Evolutionary conservation across 148 eudicot species (phyloP).

Genomic region (Camellia japonica): DNA sequence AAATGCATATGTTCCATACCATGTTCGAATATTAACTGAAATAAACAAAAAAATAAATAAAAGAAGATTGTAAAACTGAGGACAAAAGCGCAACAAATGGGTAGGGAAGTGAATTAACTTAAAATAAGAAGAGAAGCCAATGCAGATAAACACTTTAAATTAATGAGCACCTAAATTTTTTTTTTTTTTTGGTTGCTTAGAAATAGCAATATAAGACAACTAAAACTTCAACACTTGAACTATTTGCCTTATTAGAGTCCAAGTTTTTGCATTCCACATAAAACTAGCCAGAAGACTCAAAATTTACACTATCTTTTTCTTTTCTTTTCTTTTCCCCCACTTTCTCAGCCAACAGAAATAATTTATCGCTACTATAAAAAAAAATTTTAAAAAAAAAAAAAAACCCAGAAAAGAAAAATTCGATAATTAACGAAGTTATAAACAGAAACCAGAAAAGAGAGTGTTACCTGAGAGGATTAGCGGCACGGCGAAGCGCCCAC

Average conservation of each 20-base stretch:
- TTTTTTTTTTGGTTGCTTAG: neutral
- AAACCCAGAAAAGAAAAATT: neutral
- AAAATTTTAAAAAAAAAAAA: neutral
- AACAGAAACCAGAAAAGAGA: neutral
- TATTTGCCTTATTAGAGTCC: neutral
- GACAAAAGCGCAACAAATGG: neutral
- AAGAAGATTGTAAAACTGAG: neutral
- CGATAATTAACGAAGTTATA: neutral
- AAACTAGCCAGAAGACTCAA: neutral
- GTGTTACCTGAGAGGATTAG: slow-evolving; percentile 42
- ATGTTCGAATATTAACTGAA: neutral
- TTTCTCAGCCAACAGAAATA: neutral
- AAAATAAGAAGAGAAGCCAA: neutral
- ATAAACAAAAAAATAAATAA: neutral
- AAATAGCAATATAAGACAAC: neutral
- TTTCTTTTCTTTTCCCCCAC: neutral
- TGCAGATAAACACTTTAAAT: neutral
- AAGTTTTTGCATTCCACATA: neutral
- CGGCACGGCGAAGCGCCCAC: slow-evolving; percentile 77
- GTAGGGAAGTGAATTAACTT: neutral
- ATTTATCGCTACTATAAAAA: neutral
- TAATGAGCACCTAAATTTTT: neutral
- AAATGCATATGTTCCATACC: neutral
- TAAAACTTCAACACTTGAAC: neutral
- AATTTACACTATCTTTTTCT: neutral